These are phyloP conservation scores for Melanopsichium pennsylvanicum DNA, from an alignment of 1,284 basidiomycete species.

Conservation along the genomic window DNA sequence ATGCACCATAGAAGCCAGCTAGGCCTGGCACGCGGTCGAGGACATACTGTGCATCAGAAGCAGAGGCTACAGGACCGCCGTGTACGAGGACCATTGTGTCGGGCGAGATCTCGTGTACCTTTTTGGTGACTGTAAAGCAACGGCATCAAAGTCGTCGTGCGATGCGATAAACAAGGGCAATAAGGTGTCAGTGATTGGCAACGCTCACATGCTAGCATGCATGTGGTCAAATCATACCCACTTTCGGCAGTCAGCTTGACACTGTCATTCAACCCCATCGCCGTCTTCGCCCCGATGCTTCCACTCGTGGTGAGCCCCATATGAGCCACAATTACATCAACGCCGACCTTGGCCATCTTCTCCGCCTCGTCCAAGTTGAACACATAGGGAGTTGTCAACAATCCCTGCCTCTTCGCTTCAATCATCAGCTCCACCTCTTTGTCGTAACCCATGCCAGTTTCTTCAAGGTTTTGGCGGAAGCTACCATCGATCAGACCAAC, in stretches of 20 bases:
- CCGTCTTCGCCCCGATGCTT: conserved; percentile 38
- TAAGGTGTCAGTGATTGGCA: not conserved
- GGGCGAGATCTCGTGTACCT: conserved; percentile 26
- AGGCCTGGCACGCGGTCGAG: conserved; percentile 32
- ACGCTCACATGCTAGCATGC: too few species aligned
- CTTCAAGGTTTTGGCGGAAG: conserved; percentile 44
- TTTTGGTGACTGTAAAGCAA: conserved; percentile 18
- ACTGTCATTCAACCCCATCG: conserved; percentile 36
- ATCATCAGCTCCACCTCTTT: conserved; percentile 40
- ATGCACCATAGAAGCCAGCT: conserved; percentile 46
- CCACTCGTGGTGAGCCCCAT: conserved; percentile 42
- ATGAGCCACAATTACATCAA: conserved; percentile 38
- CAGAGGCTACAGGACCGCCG: conserved; percentile 39
- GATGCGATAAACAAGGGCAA: too few species aligned
- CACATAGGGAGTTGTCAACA: conserved; percentile 40
- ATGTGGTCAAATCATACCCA: too few species aligned
- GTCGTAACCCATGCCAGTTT: conserved; percentile 46
- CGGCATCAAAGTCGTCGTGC: not conserved
- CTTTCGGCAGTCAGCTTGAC: conserved; percentile 34
- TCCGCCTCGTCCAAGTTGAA: conserved; percentile 37
- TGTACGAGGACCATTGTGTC: conserved; percentile 40
- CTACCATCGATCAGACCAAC: conserved; percentile 45
- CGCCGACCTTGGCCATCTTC: conserved; percentile 33
- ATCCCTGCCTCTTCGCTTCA: conserved; percentile 28
- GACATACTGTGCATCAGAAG: conserved; percentile 39